Base-by-base conservation (phyloP, 108 stramenopile species). In the Schizochytrium sp. region DNA sequence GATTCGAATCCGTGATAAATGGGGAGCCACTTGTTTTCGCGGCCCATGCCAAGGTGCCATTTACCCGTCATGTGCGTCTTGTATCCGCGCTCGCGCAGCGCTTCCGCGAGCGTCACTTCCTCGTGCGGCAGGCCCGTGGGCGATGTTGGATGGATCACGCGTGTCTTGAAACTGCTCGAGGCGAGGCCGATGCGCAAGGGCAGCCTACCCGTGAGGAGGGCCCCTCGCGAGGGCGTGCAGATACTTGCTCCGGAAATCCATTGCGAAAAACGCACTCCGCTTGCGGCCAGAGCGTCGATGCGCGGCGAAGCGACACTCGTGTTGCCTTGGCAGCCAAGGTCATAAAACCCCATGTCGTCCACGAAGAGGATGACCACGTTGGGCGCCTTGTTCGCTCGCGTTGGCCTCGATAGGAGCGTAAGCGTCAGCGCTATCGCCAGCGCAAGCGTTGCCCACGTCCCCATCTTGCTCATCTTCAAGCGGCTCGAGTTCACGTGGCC, bases 41-140 rank as follows among this genome's bases (percentile, higher is more conserved):
- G n/a, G 28, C 76, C 51, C 25, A 83, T 83, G n/a, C 76, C 76
- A 8, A 83, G 28, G 76, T 83, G 76, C 76, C 76, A 83, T 23
- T 83, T 83, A 6, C 76, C 76, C 19, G 48, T 83, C 76, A 83
- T 83, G 45, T 53, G 48, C 45, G 76, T 83, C 76, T 12, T 12
- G 28, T 83, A 83, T 12, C 76, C 76, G 45, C 48, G 48, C 28
- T 83, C 51, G 1, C 28, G 76, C 45, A 83, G 51, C 48, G 76
- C 76, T 23, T 83, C 48, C 10, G 48, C 76, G 4, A 83, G 19
- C 51, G 76, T 83, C 43, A 83, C 14, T 34, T 83, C 76, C 6
- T 83, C 48, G 51, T 83, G 48, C 25, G 76, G 76, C 45, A 83
- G 45, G 51, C 76, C 76, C 2, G 76, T 83, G 0, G 76, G 51